Evolutionary conservation across 768 basidiomycete genomes (phyloP), one percentile per base, ranked within the genome.

Genomic region (Psilocybe sp.): DNA sequence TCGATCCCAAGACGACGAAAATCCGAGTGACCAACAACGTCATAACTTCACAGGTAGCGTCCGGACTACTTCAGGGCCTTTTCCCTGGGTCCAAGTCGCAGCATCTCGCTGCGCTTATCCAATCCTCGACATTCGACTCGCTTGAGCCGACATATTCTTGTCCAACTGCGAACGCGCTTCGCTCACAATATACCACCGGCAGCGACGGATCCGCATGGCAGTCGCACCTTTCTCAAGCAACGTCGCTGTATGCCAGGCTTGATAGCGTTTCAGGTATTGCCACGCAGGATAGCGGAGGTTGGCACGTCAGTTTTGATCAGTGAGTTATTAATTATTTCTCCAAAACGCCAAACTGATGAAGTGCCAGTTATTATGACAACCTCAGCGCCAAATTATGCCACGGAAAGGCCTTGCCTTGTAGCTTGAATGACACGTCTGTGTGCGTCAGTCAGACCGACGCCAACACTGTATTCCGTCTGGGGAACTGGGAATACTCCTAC

Each of bases 401-500:
- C 46, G 64, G 61, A 10, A 78, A 77, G 54, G 38, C 60, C 0
- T 63, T 79, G 0, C 77, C 78, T 1, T 79, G 77, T 47, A 76
- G 66, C 51, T 41, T 74, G 1, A 76, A 76, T 46, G 70, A 72
- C 50, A 73, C 72, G 1, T 70, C 72, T 0, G 33, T 66, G 1
- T 77, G 76, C 50, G 68, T 78, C n/a, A 65, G 69, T 1, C 73
- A 72, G 51, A 70, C 73, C 13, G 63, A 71, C 47, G 80, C 81
- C 10, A 57, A 77, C 49, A 72, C 70, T 0, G 80, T 82, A 2
- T 84, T 75, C 55, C 71, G 78, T 15, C 69, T 81, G 4, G 81
- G 80, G 0, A 79, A 80, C 50, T 84, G 80, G 79, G 81, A 84
- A 60, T 82, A 84, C 51, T 77, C 69, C 50, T 84, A 70, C 70